Evolutionary conservation across 2,329 filamentous ascomycete species (phyloP).

Genomic region (Arthroderma uncinatum): DNA sequence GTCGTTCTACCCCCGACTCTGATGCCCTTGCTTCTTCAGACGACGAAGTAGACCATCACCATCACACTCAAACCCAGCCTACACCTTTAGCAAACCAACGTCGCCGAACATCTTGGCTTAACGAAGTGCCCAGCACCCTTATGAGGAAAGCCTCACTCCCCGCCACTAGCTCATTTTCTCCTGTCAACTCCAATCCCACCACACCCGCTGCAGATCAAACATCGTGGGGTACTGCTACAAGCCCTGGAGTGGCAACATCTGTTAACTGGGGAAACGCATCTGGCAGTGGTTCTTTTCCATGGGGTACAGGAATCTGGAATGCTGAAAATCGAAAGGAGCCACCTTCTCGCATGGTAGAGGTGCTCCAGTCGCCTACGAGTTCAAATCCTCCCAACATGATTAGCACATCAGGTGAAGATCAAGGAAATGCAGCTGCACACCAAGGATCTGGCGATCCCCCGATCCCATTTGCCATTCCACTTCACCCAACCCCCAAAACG

Average conservation of each 20-base stretch:
- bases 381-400: slow-evolving; percentile 40
- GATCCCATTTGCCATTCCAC: slow-evolving; percentile 75
- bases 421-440: slow-evolving; percentile 41
- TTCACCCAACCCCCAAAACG: slow-evolving; percentile 83
- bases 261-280: slow-evolving; percentile 35
- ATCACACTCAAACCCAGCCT: slow-evolving; percentile 42
- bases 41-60: slow-evolving; percentile 63
- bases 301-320: slow-evolving; percentile 78
- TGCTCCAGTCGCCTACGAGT: slow-evolving; percentile 64
- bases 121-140: slow-evolving; percentile 60
- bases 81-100: slow-evolving; percentile 48
- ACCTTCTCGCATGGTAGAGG: slow-evolving; percentile 60
- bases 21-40: slow-evolving; percentile 90
- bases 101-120: slow-evolving; percentile 73
- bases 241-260: slow-evolving; percentile 29
- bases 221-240: slow-evolving; percentile 32
- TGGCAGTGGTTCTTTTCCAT: slow-evolving; percentile 47
- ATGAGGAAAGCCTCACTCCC: slow-evolving; percentile 66
- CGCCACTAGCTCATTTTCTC: slow-evolving; percentile 61
- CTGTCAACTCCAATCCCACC: slow-evolving; percentile 66
- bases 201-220: slow-evolving; percentile 61
- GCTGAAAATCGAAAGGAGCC: slow-evolving; percentile 62
- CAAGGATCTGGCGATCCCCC: slow-evolving; percentile 41
- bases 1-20: slow-evolving; percentile 84
- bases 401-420: slow-evolving; percentile 42